phyloP scores from a whole-genome alignment of 805 yeast genomes.

The Cyberlindnera saturnus region DNA sequence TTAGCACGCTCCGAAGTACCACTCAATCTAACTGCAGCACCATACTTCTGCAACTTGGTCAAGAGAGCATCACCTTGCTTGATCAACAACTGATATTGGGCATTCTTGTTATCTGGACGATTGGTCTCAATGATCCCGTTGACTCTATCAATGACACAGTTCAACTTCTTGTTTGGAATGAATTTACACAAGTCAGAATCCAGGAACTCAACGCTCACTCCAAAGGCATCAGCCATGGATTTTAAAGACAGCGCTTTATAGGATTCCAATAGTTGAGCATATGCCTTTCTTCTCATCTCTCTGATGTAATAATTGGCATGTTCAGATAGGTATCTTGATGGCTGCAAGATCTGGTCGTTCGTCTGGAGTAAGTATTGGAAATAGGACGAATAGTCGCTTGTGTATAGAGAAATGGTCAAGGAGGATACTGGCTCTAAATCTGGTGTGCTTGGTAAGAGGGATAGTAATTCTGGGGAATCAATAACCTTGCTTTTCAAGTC shows the following conservation, averaged over 20 bases:
- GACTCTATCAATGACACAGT: conserved; percentile 93
- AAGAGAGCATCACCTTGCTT: conserved; percentile 89
- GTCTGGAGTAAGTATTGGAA: conserved; percentile 74
- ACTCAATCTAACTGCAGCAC: conserved; percentile 92
- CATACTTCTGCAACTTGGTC: conserved; percentile 93
- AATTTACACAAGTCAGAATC: conserved; percentile 85
- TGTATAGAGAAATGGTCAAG: conserved; percentile 79
- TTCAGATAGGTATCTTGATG: conserved; percentile 59
- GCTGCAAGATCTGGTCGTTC: conserved; percentile 61
- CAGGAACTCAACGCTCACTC: conserved; percentile 80
- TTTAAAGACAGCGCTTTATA: conserved; percentile 84
- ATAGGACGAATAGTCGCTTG: conserved; percentile 77
- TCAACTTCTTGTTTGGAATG: conserved; percentile 88
- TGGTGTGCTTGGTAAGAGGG: conserved; percentile 66
- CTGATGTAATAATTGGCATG: conserved; percentile 84
- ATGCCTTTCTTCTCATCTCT: conserved; percentile 92
- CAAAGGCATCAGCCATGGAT: conserved; percentile 92
- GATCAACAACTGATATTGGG: conserved; percentile 82
- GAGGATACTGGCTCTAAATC: conserved; percentile 75
- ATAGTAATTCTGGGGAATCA: conserved; percentile 89
- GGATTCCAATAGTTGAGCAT: conserved; percentile 88
- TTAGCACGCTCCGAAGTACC: conserved; percentile 76
- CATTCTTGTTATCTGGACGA: conserved; percentile 93
- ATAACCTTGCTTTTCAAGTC: conserved; percentile 79
- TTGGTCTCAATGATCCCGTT: conserved; percentile 94